phyloP scores from a whole-genome alignment of 2,329 filamentous ascomycete species.

The Aspergillus sp. region DNA sequence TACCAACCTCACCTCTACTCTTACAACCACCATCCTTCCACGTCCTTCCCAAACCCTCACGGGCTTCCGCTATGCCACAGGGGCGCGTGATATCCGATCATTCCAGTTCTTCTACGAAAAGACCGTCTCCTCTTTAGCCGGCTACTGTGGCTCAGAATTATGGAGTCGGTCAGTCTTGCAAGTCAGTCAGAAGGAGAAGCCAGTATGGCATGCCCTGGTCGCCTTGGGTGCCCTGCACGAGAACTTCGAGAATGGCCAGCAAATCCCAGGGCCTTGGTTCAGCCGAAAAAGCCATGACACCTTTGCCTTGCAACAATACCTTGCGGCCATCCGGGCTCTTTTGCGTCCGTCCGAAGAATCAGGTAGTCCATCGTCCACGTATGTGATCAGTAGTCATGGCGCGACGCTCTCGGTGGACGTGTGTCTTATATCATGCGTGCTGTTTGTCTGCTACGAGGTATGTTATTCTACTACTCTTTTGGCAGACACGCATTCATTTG shows the following conservation, averaged over 20 bases:
- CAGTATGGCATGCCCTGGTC: conserved; percentile 30
- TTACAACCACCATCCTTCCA: conserved; percentile 11
- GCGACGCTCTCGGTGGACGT: conserved; percentile 15
- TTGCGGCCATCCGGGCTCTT: conserved; percentile 10
- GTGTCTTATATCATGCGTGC: conserved; percentile 25
- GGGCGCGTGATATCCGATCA: conserved; percentile 28
- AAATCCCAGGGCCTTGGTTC: conserved; percentile 5
- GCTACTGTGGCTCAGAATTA: conserved; percentile 28
- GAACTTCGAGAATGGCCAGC: conserved; percentile 14
- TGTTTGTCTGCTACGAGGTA: conserved; percentile 31
- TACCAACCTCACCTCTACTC: neutral
- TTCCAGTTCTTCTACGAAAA: conserved; percentile 36
- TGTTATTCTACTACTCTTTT: neutral
- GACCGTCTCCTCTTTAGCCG: conserved; percentile 28
- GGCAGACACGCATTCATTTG: neutral
- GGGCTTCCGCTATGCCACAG: conserved; percentile 7
- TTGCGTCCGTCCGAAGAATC: neutral
- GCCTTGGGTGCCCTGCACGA: conserved; percentile 33
- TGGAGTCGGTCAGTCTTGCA: conserved; percentile 28
- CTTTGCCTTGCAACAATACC: conserved; percentile 11
- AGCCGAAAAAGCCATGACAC: conserved; percentile 3
- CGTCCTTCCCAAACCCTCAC: neutral
- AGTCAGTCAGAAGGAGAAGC: conserved; percentile 27
- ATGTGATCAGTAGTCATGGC: neutral
- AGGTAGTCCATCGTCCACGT: neutral